These are phyloP conservation scores for Ambispora gerdemannii DNA, from an alignment of 192 early-diverging fungal genomes.

Conservation along the genomic window DNA sequence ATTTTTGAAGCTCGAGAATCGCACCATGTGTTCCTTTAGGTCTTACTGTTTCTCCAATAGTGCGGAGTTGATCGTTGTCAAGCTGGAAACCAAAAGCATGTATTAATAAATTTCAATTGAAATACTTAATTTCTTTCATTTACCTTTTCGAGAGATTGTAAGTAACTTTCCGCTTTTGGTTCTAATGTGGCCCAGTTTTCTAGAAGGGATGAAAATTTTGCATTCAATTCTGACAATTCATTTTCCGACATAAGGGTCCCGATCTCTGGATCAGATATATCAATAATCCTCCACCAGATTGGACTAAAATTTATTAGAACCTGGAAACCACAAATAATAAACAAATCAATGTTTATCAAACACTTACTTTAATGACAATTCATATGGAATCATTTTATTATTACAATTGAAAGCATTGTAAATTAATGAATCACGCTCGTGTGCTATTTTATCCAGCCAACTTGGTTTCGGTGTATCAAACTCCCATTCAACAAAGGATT, in stretches of 20 bases:
- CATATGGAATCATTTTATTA: constrained; percentile 3
- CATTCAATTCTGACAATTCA: constrained; percentile 17
- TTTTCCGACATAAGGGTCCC: neutral
- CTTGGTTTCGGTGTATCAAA: constrained; percentile 8
- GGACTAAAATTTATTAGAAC: constrained; percentile 20
- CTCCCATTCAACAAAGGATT: constrained; percentile 10
- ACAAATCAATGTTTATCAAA: constrained; percentile 9
- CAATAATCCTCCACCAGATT: constrained; percentile 23
- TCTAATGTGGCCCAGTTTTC: constrained; percentile 25
- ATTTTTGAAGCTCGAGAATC: constrained; percentile 10
- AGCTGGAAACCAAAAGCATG: constrained; percentile 4
- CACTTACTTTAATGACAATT: too few relatives aligned
- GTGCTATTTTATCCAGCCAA: constrained; percentile 8
- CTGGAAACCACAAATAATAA: constrained; percentile 3
- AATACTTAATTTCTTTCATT: neutral
- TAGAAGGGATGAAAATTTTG: constrained; percentile 21
- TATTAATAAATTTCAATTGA: constrained; percentile 20
- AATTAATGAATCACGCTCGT: neutral
- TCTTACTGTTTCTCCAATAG: constrained; percentile 22
- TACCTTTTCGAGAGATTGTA: constrained; percentile 25
- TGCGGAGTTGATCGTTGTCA: constrained; percentile 17
- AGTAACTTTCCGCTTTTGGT: constrained; percentile 19
- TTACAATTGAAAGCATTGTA: neutral
- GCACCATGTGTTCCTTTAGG: constrained; percentile 12
- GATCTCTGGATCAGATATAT: constrained; percentile 12